Base-by-base conservation (phyloP, 805 yeast genomes). In the Zygosaccharomyces lentus region DNA sequence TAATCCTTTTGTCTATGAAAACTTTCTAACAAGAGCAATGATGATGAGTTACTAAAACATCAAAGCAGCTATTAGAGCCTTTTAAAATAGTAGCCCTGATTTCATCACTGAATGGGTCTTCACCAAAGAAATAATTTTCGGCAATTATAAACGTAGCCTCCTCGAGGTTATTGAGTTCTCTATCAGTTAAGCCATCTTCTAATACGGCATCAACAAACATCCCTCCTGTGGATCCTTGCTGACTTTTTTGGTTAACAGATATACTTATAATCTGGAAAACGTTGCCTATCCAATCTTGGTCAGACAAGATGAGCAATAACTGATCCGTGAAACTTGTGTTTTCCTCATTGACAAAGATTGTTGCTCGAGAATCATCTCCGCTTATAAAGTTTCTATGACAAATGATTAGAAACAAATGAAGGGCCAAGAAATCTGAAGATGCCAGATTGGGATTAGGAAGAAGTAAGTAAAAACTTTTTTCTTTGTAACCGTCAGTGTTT, bases 381-480 rank as follows among this genome's bases (percentile, higher is more conserved):
- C 46, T 46, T 12, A 43, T 48, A 2, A 47, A 37, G 15, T 51
- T 51, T 16, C 54, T 50, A 35, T 55, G 49, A 25, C 56, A 52
- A 5, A 62, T 55, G 27, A 57, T 38, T 3, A 62, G 41, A 17
- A 61, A 45, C 6, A 58, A 12, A 41, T 59, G 59, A 12, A 64
- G 34, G 6, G 65, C 57, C 29, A 62, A 47, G 35, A 56, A 53
- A 41, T 64, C 68, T 1, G 68, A 62, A 7, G 60, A 53, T 2
- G 58, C 46, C 37, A 62, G 34, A 29, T 51, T 55, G 9, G 61
- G 53, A 38, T 51, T 58, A 6, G 66, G 59, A 7, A 62, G 41
- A 7, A 59, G 42, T 27, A 62, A 40, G 44, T 52, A 39, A 31
- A 58, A 52, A 9, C 45, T 36, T 32, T 52, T 62, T 19, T 45